Conservation (phyloP, 306 rosid species). For the Oxytropis ochrocephala region DNA sequence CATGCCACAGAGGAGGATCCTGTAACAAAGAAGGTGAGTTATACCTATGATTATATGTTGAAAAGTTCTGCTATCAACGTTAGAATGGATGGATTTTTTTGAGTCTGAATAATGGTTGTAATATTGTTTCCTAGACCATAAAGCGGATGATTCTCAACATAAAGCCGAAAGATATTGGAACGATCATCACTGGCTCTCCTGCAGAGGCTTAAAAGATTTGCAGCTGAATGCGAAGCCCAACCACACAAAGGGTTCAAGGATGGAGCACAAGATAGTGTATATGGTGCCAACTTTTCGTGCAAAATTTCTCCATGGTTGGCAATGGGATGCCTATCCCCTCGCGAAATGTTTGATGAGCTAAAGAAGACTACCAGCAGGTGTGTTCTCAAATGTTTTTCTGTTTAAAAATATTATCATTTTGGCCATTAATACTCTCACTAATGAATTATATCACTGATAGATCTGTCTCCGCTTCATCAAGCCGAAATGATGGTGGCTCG, state of each 20-base stretch:
- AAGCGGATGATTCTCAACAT: slow-evolving; percentile 83
- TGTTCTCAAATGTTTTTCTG: slow-evolving; percentile 6
- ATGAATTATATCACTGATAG: no score
- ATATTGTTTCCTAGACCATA: slow-evolving; percentile 45
- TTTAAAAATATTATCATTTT: no score
- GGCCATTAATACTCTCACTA: no score
- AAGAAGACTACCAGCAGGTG: slow-evolving; percentile 74
- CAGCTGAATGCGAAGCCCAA: slow-evolving; percentile 76
- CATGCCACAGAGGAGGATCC: slow-evolving; percentile 97
- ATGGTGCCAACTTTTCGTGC: slow-evolving; percentile 91
- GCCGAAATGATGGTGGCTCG: no score
- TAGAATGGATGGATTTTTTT: not conserved
- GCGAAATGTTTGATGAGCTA: slow-evolving; percentile 72
- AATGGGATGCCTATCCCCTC: slow-evolving; percentile 95
- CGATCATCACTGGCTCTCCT: slow-evolving; percentile 64
- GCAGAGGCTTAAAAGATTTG: slow-evolving; percentile 88
- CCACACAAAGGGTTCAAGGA: slow-evolving; percentile 54
- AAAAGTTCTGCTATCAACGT: not conserved
- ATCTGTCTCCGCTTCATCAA: no score
- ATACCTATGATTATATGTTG: not conserved
- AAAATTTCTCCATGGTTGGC: slow-evolving; percentile 97
- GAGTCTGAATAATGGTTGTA: slow-evolving; percentile 14
- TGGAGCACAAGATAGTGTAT: slow-evolving; percentile 49
- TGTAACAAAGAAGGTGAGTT: slow-evolving; percentile 80
- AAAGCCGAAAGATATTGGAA: slow-evolving; percentile 85